Evolutionary conservation across 768 basidiomycete genomes (phyloP).

Genomic region (Termitomyces sp.): DNA sequence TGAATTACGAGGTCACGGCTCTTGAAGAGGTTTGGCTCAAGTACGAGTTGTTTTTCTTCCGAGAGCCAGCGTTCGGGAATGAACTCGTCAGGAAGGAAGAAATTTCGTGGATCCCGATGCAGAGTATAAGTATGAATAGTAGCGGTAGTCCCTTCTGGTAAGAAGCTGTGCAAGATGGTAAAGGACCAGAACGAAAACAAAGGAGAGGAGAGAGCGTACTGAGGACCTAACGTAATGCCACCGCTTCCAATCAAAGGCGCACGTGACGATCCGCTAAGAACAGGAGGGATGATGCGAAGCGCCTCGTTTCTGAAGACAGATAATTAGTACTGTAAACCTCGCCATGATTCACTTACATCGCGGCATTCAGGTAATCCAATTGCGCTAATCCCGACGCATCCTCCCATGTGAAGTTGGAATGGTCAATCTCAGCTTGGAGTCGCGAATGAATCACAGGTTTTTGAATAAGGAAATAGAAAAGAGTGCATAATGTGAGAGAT

Average conservation of each 20-base stretch:
- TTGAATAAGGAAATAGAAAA: conserved; percentile 13
- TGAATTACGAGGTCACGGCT: conserved; percentile 12
- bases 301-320: conserved; percentile 28
- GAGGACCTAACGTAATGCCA: conserved; percentile 12
- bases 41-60: conserved; percentile 10
- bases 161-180: conserved; percentile 19
- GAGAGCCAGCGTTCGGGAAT: conserved; percentile 33
- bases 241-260: conserved; percentile 10
- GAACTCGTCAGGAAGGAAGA: conserved; percentile 29
- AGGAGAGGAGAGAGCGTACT: conserved; percentile 6
- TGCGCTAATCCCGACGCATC: neutral
- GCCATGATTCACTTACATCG: conserved; percentile 21
- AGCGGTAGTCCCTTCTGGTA: conserved; percentile 33
- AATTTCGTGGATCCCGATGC: conserved; percentile 32
- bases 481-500: conserved; percentile 10
- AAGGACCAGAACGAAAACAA: neutral
- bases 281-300: conserved; percentile 30
- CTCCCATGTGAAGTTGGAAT: neutral
- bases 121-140: conserved; percentile 28
- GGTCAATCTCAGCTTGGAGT: conserved; percentile 7
- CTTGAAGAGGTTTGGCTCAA: conserved; percentile 14
- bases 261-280: conserved; percentile 27
- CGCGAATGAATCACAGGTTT: conserved; percentile 10
- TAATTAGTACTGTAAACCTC: neutral
- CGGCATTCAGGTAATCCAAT: conserved; percentile 21